Percentiles rank a stretch among this genome's conserved stretches.
phyloP scores from a whole-genome alignment of 768 basidiomycete genomes.

The Tricholoma saponaceum region DNA sequence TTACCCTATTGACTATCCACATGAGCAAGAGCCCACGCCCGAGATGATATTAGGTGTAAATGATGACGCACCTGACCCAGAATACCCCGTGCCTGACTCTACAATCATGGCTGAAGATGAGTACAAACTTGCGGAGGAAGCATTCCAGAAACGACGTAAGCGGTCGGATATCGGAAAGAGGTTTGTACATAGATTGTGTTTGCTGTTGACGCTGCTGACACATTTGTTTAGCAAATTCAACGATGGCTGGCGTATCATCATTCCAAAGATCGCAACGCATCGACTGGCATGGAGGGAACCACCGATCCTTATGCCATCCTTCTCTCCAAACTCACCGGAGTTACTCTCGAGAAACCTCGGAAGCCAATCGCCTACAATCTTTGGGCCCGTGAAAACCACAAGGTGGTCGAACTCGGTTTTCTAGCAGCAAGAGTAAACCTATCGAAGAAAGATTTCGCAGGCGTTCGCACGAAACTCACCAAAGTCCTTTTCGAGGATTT shows the following conservation, averaged over 20 bases:
- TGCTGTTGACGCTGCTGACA: background rate
- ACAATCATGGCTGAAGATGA: background rate
- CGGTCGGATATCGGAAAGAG: background rate
- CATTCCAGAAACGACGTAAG: background rate
- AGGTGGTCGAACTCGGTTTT: background rate
- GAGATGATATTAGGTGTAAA: background rate
- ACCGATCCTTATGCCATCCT: background rate
- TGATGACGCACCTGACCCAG: background rate
- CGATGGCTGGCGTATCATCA: background rate
- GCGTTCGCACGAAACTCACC: background rate
- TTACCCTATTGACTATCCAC: conserved; percentile 7
- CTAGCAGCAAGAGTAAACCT: background rate
- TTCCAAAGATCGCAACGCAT: background rate
- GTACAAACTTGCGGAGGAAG: background rate
- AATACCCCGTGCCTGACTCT: background rate
- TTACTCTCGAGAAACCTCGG: background rate
- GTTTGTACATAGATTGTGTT: background rate
- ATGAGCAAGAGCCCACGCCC: background rate
- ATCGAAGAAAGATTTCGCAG: background rate
- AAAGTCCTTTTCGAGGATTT: background rate
- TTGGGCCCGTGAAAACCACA: background rate
- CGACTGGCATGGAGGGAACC: background rate
- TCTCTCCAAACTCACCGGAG: background rate
- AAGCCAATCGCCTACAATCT: background rate
- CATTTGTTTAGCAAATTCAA: background rate